Base-by-base conservation (phyloP, 805 yeast species). In the Cyberlindnera maritima region DNA sequence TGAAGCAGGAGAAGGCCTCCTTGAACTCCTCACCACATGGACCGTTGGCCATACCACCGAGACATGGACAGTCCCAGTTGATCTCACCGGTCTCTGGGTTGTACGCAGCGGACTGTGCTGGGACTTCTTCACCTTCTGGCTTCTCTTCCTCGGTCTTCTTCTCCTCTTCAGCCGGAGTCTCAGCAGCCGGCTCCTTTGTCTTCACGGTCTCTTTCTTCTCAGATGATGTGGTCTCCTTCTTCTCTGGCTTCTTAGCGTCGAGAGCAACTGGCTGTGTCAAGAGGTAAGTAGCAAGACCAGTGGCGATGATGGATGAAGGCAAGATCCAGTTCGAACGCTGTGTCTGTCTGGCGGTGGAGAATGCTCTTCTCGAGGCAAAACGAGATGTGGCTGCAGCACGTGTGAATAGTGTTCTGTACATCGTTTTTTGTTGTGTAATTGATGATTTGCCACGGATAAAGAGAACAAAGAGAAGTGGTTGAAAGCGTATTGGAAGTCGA, bases 41-140 rank as follows among this genome's bases (percentile, higher is more conserved):
- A 0, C 99, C 99, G 55, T 91, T 77, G 28, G 99, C 98, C 97
- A 94, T 89, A 36, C 99, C 99, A 29, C 98, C 99, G 41, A 94
- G 74, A 68, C 98, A 92, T n/a, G 99, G 98, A 68, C 99, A 94
- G 64, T 94, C 98, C 99, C 99, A 94, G 79, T 94, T 92, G 70
- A 94, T 94, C 66, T 92, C 98, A 26, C 99, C 99, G 3, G 99
- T 94, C 61, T 88, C 96, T 26, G 97, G 97, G 71, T 92, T 81
- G 69, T 81, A 92, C 4, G 98, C 97, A 33, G 89, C 86, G 50
- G 74, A 69, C 52, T 66, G 71, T 18, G 69, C 68, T 37, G 68
- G 76, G 37, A 69, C 73, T 35, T 62, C 67, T 41, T 45, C 49
- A 31, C 37, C 45, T 7, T 62, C 59, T 14, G 41, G 44, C 36